Evolutionary conservation across 495 filamentous ascomycete genomes (phyloP).

Genomic region (Neurospora intermedia): DNA sequence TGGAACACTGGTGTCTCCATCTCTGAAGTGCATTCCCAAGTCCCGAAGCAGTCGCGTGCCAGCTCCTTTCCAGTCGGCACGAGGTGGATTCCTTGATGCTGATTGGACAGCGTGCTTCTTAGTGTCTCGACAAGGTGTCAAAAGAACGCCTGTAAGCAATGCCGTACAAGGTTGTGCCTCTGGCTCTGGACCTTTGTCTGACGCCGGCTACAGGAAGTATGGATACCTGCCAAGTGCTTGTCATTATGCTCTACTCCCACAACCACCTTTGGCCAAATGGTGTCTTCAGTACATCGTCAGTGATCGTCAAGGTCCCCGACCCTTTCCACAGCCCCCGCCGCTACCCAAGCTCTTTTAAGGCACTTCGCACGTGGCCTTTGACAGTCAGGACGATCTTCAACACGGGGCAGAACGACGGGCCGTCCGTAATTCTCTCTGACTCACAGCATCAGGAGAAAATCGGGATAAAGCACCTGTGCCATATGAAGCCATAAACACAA

Average conservation of each 20-base stretch:
- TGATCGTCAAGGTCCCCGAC: not conserved
- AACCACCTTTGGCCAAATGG: not conserved
- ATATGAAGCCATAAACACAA: not conserved
- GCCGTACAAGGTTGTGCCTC: not conserved
- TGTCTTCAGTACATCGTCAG: not conserved
- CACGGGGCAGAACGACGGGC: not conserved
- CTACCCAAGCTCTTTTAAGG: not conserved
- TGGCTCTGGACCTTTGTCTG: not conserved
- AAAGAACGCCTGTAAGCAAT: not conserved
- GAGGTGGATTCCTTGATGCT: slow-evolving; percentile 10
- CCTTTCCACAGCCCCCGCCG: not conserved
- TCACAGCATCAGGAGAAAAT: not conserved
- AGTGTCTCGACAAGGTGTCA: not conserved
- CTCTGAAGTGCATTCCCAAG: not conserved
- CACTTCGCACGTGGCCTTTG: not conserved
- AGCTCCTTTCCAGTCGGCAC: slow-evolving; percentile 17
- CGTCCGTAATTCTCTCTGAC: not conserved
- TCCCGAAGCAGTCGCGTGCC: slow-evolving; percentile 18
- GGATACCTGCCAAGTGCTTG: not conserved
- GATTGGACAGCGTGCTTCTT: slow-evolving; percentile 10
- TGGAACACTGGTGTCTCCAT: not conserved
- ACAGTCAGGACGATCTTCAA: not conserved
- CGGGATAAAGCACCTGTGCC: not conserved
- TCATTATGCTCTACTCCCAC: not conserved
- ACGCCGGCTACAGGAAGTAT: not conserved